These are phyloP conservation scores for Arachis stenosperma DNA, from an alignment of 306 rosid genomes.

Conservation along the genomic window DNA sequence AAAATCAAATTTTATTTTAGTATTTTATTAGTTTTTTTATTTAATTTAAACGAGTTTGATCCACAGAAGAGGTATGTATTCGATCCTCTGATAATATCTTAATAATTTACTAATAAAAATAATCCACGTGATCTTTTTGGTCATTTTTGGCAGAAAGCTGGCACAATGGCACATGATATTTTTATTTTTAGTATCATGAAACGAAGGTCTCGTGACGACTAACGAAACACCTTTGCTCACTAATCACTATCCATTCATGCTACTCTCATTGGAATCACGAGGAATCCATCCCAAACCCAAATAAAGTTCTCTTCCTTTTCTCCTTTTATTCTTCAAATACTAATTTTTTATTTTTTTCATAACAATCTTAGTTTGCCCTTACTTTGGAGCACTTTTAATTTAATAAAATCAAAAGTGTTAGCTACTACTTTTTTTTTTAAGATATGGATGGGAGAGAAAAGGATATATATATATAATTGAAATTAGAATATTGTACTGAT, in stretches of 20 bases:
- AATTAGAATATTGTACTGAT: too few relatives aligned
- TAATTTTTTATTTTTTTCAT: background rate
- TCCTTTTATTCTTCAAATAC: background rate
- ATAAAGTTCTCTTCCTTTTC: background rate
- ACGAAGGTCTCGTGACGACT: slow-evolving; percentile 8
- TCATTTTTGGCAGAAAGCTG: background rate
- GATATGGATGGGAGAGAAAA: too few relatives aligned
- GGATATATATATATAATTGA: too few relatives aligned
- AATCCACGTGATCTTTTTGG: background rate
- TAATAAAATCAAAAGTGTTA: background rate
- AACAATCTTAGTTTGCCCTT: too few relatives aligned
- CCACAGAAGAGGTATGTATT: too few relatives aligned
- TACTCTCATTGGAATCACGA: slow-evolving; percentile 3
- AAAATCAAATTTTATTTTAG: too few relatives aligned
- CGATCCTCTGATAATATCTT: too few relatives aligned
- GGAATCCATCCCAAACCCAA: slow-evolving; percentile 3
- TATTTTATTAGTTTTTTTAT: too few relatives aligned
- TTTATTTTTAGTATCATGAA: background rate
- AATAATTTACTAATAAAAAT: too few relatives aligned
- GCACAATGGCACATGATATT: background rate
- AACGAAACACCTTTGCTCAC: background rate
- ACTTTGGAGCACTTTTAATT: background rate
- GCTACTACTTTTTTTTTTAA: too few relatives aligned
- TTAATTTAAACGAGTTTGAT: too few relatives aligned
- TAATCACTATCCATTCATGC: background rate